These are phyloP conservation scores for Leishmania major DNA, from an alignment of 208 protist genomes.

Conservation along the genomic window DNA sequence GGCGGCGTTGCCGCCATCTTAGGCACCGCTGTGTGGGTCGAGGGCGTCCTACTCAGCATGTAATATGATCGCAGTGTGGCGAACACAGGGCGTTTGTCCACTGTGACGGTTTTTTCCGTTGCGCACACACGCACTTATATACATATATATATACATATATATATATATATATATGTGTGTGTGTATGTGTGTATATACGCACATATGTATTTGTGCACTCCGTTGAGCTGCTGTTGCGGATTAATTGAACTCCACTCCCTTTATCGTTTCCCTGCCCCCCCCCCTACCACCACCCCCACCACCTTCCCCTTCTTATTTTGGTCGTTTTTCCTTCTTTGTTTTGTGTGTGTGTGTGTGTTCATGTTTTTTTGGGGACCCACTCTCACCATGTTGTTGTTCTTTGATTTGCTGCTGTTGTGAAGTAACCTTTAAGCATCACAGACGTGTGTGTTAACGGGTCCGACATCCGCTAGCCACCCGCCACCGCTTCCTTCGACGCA, in stretches of 20 bases:
- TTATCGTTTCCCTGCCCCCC: not conserved
- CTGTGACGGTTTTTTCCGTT: not conserved
- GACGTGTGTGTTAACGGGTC: not conserved
- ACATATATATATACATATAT: not conserved
- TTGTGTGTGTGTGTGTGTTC: not conserved
- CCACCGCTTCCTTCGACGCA: not conserved
- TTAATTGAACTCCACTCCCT: not conserved
- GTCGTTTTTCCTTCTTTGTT: not conserved
- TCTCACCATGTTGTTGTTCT: not conserved
- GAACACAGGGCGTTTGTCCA: not conserved
- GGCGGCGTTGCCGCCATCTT: slow-evolving; percentile 42
- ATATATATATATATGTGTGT: not conserved
- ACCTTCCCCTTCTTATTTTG: too few species aligned
- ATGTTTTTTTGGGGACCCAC: not conserved
- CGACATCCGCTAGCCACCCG: not conserved
- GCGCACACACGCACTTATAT: not conserved
- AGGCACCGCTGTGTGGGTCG: slow-evolving; percentile 47
- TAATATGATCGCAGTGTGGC: slow-evolving; percentile 1
- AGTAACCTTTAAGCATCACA: not conserved
- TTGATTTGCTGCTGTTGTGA: not conserved
- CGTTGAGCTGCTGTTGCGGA: not conserved
- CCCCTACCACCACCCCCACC: not conserved
- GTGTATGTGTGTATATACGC: not conserved
- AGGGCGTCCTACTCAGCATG: slow-evolving; percentile 16
- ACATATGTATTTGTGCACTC: not conserved